phyloP scores from a whole-genome alignment of 305 asterid species.

The Euphrasia arctica region DNA sequence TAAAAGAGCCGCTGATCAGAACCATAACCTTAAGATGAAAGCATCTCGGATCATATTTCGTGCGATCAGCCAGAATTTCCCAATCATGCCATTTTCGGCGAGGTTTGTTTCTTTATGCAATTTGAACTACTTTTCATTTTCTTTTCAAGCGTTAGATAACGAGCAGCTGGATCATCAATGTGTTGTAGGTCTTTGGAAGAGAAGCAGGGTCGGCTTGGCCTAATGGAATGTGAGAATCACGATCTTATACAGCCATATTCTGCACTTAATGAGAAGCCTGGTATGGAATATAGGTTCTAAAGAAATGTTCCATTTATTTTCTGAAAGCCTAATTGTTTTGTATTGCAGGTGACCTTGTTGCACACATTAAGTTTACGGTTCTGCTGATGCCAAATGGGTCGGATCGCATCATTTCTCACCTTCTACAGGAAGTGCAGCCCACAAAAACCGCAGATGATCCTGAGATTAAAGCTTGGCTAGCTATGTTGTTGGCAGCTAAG shows the following conservation, averaged over 20 bases:
- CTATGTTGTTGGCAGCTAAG: slow-evolving; percentile 32
- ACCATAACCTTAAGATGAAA: slow-evolving; percentile 70
- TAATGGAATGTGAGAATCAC: slow-evolving; percentile 90
- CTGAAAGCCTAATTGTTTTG: not conserved
- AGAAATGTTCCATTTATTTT: not conserved
- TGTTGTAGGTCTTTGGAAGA: slow-evolving; percentile 88
- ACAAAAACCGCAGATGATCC: slow-evolving; percentile 75
- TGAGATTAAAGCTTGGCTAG: slow-evolving; percentile 87
- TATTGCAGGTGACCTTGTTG: slow-evolving; percentile 83
- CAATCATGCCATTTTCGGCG: slow-evolving; percentile 90
- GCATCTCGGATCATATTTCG: slow-evolving; percentile 74
- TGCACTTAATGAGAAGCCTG: slow-evolving; percentile 94
- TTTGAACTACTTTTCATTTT: no score
- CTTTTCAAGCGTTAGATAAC: no score
- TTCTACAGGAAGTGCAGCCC: slow-evolving; percentile 84
- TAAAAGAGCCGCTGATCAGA: slow-evolving; percentile 73
- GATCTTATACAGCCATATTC: slow-evolving; percentile 95
- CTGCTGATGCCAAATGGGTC: slow-evolving; percentile 97
- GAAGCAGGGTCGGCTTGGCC: slow-evolving; percentile 91
- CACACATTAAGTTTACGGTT: slow-evolving; percentile 91
- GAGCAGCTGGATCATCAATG: not conserved
- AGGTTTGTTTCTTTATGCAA: slow-evolving; percentile 41
- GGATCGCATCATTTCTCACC: slow-evolving; percentile 73
- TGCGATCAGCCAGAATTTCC: slow-evolving; percentile 72
- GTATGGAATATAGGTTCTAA: slow-evolving; percentile 29